phyloP scores from a whole-genome alignment of 106 monocot genomes.

The Apostasia ramifera region DNA sequence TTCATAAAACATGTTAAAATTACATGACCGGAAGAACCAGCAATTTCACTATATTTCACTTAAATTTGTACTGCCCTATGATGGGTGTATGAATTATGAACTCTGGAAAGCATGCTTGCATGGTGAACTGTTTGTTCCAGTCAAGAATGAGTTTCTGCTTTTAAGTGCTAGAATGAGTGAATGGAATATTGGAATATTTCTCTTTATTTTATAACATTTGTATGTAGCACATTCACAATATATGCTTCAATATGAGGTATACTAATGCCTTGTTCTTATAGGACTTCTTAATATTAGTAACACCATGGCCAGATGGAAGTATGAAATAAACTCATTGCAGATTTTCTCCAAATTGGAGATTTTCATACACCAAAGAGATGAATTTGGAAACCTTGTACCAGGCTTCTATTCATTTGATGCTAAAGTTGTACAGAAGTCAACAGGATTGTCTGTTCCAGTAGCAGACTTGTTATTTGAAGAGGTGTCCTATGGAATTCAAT shows the following conservation, averaged over 20 bases:
- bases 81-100: too few relatives aligned
- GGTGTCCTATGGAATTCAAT: conserved; percentile 52
- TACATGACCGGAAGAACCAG: too few relatives aligned
- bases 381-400: conserved; percentile 68
- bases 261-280: conserved; percentile 18
- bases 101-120: not conserved
- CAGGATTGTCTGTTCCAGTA: conserved; percentile 67
- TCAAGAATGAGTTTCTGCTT: conserved; percentile 2
- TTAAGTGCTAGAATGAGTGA: not conserved
- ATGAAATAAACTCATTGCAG: conserved; percentile 54
- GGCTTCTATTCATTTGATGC: conserved; percentile 81
- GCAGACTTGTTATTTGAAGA: conserved; percentile 61
- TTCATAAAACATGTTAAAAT: too few relatives aligned
- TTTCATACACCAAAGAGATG: conserved; percentile 64
- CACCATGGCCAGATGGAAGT: conserved; percentile 66
- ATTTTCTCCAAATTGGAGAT: conserved; percentile 87
- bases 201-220: too few relatives aligned
- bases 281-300: conserved; percentile 47
- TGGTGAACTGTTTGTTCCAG: not conserved
- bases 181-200: not conserved
- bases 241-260: not conserved
- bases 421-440: conserved; percentile 50
- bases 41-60: too few relatives aligned
- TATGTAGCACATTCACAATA: too few relatives aligned
- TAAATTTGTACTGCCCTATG: too few relatives aligned